Evolutionary conservation across 2,329 filamentous ascomycete genomes (phyloP).

Genomic region (Cladophialophora immunda): DNA sequence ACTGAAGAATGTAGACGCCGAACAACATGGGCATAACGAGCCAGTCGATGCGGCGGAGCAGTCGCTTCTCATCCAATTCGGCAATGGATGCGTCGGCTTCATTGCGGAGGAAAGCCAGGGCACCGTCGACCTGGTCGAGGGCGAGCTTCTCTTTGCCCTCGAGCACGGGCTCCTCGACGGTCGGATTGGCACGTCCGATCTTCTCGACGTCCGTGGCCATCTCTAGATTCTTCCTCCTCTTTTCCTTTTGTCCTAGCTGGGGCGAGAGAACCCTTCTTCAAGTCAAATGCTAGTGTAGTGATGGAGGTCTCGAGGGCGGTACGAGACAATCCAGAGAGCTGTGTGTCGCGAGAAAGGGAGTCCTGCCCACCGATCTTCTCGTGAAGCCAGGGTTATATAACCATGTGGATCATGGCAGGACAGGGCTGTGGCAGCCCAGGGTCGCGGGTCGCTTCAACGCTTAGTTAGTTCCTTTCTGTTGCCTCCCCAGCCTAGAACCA

Average conservation of each 20-base stretch:
- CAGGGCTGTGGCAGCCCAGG: no score
- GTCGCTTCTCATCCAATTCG: slow-evolving; percentile 22
- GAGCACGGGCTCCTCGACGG: slow-evolving; percentile 1
- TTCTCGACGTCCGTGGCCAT: slow-evolving; percentile 21
- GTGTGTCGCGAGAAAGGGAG: no score
- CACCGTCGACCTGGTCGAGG: slow-evolving; percentile 16
- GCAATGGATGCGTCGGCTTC: slow-evolving; percentile 21
- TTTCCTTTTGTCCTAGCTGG: no score
- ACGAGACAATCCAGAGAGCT: no score
- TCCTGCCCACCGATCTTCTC: neutral
- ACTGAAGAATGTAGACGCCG: slow-evolving; percentile 46
- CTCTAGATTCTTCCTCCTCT: neutral
- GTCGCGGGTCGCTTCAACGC: neutral
- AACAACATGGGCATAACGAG: slow-evolving; percentile 47
- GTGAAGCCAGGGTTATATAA: neutral
- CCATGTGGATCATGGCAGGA: neutral
- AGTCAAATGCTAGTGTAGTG: neutral
- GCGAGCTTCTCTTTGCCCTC: slow-evolving; percentile 21
- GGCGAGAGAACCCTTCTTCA: neutral
- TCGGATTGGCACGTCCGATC: slow-evolving; percentile 6
- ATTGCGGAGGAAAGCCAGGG: slow-evolving; percentile 23
- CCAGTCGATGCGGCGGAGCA: slow-evolving; percentile 46
- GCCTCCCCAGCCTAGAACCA: neutral
- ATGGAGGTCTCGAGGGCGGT: neutral
- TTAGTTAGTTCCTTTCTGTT: neutral